A percentile compares a stretch with the other conserved stretches of the same genome.
Evolutionary conservation across 2,329 filamentous ascomycete genomes (phyloP).

Genomic region (Chaetoscypha palmicola): DNA sequence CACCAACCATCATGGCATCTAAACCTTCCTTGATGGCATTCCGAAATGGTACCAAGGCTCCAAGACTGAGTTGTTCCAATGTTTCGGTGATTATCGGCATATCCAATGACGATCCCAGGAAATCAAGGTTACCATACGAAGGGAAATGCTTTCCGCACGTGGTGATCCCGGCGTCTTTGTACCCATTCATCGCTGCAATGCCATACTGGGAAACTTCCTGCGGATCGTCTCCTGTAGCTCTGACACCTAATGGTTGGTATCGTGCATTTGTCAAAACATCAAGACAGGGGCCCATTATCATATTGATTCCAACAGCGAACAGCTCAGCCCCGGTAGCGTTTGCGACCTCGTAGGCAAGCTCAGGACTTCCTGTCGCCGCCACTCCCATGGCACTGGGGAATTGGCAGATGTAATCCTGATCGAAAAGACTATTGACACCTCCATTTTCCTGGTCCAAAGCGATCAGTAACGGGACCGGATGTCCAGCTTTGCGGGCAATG

Average conservation of each 20-base stretch:
- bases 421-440: slow-evolving; percentile 92
- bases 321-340: slow-evolving; percentile 92
- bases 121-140: slow-evolving; percentile 91
- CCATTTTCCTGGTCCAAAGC: slow-evolving; percentile 97
- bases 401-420: slow-evolving; percentile 91
- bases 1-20: slow-evolving; percentile 93
- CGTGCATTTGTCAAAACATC: slow-evolving; percentile 91
- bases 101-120: slow-evolving; percentile 81
- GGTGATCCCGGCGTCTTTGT: slow-evolving; percentile 81
- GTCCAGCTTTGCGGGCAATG: slow-evolving; percentile 83
- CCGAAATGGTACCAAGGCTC: slow-evolving; percentile 82
- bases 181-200: slow-evolving; percentile 84
- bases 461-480: slow-evolving; percentile 82
- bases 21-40: slow-evolving; percentile 82
- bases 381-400: slow-evolving; percentile 97
- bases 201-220: slow-evolving; percentile 92
- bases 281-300: slow-evolving; percentile 87
- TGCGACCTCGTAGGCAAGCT: slow-evolving; percentile 82
- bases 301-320: slow-evolving; percentile 87
- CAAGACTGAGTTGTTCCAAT: slow-evolving; percentile 84
- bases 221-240: slow-evolving; percentile 86
- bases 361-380: slow-evolving; percentile 80
- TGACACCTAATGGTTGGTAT: slow-evolving; percentile 83
- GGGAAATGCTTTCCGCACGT: slow-evolving; percentile 96
- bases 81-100: slow-evolving; percentile 96